Base-by-base conservation (phyloP, 176 grass and related monocot genomes). In the Juncus effusus region DNA sequence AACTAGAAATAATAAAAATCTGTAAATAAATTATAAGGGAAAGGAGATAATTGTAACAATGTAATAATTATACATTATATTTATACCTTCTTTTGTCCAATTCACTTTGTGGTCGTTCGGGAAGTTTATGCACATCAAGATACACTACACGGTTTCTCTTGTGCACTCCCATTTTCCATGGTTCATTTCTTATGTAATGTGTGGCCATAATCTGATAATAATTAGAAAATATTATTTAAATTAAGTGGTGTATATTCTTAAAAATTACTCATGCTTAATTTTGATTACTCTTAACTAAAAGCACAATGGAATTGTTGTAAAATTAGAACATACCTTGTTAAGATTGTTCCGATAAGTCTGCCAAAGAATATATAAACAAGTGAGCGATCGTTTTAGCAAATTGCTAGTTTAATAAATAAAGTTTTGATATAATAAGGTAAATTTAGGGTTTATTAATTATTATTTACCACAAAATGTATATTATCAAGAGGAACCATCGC, bases 121-220 rank as follows among this genome's bases (percentile, higher is more conserved):
- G 88, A 58, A 99, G 83, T 67, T 93, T 93, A 82, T 99, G 89
- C 41, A 99, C 89, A 80, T 99, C 94, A 85, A 99, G 89, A 47
- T 99, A 99, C 41, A 99, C 94, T 53, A 90, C 89, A 77, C 94
- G 83, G 16, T 64, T 82, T 83, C 85, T 90, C 76, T 84, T 99
- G 66, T 99, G 94, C 65, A 99, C 89, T 15, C 94, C 94, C 94
- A 99, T 93, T 80, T 99, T 90, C 94, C 94, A 99, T 79, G 94
- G 94, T 14, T 99, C 85, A 64, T 75, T 78, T 90, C 70, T 93
- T 70, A 93, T 76, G 63, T 99, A 99, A 79, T 85, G 85, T 19
- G 89, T 99, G 39, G 89, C 86, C 76, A 99, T 64, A 79, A 99
- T 93, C 94, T 99, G 73, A 69, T 69, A 41, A 78, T 49, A 72